Evolutionary conservation across 208 protist genomes (phyloP), one percentile per base, ranked within the genome.

Genomic region (Leishmania braziliensis): DNA sequence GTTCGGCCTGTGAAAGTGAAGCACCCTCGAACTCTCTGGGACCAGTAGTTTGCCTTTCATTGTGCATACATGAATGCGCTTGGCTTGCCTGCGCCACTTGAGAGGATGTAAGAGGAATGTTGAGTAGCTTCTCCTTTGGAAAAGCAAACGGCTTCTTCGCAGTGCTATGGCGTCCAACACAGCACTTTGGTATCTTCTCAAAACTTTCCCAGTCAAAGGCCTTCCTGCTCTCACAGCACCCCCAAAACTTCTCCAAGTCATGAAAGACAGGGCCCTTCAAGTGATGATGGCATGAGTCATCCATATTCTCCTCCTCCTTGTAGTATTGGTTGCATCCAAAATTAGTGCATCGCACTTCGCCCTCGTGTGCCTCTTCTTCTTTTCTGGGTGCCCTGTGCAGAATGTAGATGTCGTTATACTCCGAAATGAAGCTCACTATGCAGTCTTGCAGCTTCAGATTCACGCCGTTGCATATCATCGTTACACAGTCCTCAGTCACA

Each of bases 121-220:
- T 95, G 1, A 66, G 36, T 33, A 92, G 84, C 33, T 87, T 77
- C 50, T 90, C 82, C 33, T 90, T 90, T 5, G 78, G 76, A 66
- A 94, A 92, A 1, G 79, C 79, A 39, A 93, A 89, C 5, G 81
- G 83, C 79, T 89, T 89, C 63, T 93, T 92, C 23, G 72, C 79
- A 6, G 88, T 93, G 51, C 85, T 86, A 79, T 96, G 93, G 3
- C 81, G 83, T 0, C 93, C 84, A 5, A 86, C 84, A 48, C 81
- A 62, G 75, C 93, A 97, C 6, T 92, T 82, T 2, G 91, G 92
- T 68, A 97, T 93, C 1, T 77, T 66, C 68, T 95, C 86, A 68
- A 97, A 97, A 1, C 89, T 85, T 53, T 97, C 95, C 93, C 91
- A 97, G 74, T 97, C 95, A 69, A 89, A 90, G 4, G 91, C 93